Percentiles rank a stretch among this genome's conserved stretches.
Evolutionary conservation across 768 basidiomycete species (phyloP).

Genomic region (Boletales sp.): DNA sequence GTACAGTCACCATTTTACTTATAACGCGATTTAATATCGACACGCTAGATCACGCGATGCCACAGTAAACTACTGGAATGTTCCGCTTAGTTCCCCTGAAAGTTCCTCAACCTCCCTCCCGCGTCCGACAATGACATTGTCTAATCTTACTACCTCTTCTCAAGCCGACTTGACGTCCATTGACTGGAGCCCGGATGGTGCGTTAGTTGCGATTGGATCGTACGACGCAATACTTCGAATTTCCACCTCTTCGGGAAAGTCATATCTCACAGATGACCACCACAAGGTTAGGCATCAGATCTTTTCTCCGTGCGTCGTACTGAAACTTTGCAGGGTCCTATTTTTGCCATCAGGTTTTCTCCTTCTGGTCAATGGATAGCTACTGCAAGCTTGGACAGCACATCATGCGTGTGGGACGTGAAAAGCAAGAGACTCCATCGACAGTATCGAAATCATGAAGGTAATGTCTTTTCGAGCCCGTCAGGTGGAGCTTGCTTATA

Average conservation of each 20-base stretch:
- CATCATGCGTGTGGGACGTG: constrained; percentile 77
- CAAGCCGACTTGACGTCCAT: constrained; percentile 69
- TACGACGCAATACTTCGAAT: constrained; percentile 73
- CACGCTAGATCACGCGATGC: constrained; percentile 68
- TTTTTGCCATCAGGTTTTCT: constrained; percentile 78
- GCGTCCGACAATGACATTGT: constrained; percentile 41
- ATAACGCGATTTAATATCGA: constrained; percentile 2
- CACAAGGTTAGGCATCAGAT: constrained; percentile 52
- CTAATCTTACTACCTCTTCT: constrained; percentile 44
- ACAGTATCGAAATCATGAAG: constrained; percentile 64
- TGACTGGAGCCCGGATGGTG: constrained; percentile 75
- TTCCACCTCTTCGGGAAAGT: constrained; percentile 54
- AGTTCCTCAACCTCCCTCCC: constrained; percentile 11
- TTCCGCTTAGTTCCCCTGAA: constrained; percentile 40
- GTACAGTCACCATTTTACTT: constrained; percentile 13
- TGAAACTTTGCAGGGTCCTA: constrained; percentile 57
- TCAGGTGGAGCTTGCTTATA: constrained; percentile 1
- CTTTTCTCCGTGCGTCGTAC: constrained; percentile 4
- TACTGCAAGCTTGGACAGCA: constrained; percentile 75
- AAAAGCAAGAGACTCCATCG: constrained; percentile 53
- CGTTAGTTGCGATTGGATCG: constrained; percentile 71
- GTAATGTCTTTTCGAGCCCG: constrained; percentile 34
- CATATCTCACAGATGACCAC: constrained; percentile 58
- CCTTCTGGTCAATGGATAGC: constrained; percentile 67
- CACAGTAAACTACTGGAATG: constrained; percentile 68